A percentile compares a stretch with the other conserved stretches of the same genome.
phyloP scores from a whole-genome alignment of 2,329 filamentous ascomycete genomes.

The Fusarium gaditjirri region DNA sequence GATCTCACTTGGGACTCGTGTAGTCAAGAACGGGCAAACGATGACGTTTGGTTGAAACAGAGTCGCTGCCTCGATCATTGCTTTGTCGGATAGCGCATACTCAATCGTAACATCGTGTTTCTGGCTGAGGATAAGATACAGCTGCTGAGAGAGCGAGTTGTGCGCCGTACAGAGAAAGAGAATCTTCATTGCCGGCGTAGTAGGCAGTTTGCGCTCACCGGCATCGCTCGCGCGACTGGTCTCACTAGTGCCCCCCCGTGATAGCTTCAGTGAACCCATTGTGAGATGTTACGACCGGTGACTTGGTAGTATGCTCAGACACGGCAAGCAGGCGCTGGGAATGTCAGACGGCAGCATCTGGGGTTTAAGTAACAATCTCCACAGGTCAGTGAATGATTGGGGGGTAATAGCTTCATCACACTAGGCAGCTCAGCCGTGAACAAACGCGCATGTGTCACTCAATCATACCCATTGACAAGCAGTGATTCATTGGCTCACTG shows the following conservation, averaged over 20 bases:
- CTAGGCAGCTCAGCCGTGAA: neutral
- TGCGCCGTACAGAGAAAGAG: conserved; percentile 33
- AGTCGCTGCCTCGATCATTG: conserved; percentile 23
- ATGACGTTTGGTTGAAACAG: conserved; percentile 22
- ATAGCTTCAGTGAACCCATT: conserved; percentile 1
- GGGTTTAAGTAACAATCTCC: conserved; percentile 10
- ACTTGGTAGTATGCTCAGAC: neutral
- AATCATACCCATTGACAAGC: neutral
- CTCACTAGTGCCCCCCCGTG: neutral
- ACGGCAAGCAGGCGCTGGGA: neutral
- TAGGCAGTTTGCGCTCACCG: neutral
- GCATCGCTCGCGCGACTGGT: neutral
- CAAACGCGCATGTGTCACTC: neutral
- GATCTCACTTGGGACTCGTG: conserved; percentile 15
- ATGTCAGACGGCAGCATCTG: neutral
- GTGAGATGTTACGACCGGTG: neutral
- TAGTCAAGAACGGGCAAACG: conserved; percentile 27
- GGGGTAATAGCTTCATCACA: neutral
- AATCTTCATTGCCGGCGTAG: conserved; percentile 21
- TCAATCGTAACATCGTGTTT: conserved; percentile 18
- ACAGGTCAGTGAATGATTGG: neutral
- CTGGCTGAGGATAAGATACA: conserved; percentile 18
- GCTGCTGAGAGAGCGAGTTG: conserved; percentile 31
- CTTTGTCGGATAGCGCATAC: conserved; percentile 30
- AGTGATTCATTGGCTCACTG: neutral